Base-by-base conservation (phyloP, 495 filamentous ascomycete genomes). In the Annulohypoxylon bovei region DNA sequence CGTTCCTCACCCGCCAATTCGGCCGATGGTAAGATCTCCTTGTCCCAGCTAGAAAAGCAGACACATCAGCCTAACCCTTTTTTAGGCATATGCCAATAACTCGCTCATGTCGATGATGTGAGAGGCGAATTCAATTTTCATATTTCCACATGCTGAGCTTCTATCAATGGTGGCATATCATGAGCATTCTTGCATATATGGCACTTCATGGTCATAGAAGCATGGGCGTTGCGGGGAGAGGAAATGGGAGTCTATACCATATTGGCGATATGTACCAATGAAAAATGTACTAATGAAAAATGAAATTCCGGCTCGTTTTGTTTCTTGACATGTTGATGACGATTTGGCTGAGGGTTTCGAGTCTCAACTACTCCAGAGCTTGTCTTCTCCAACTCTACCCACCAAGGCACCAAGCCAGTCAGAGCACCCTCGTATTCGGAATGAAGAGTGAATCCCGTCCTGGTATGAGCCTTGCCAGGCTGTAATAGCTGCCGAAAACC, bases 1-100 rank as follows among this genome's bases (percentile, higher is more conserved):
- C 3, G 96, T 98, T 33, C 93, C 94, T 59, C 95, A 99, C 84
- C 95, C 95, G 6, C 87, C 94, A 64, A 94, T 98, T 77, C 92
- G 91, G 78, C 94, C 95, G 9, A 99, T 98, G 94, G 93, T 93
- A 82, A 82, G 86, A 79, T 9, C 11, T 2, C 12, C 57, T 11
- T 30, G 7, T 39, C 37, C 20, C 1, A n/a, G 54, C 40, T 71
- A 18, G 20, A 22, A 44, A 65, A 59, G 65, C 32, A 20, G 23
- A 63, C n/a, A 27, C n/a, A 12, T 56, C 11, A 50, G 62, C 28
- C 81, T 83, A 74, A 84, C 75, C 4, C 28, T 42, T 14, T 28
- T 9, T 52, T 67, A 92, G 90, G 92, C 92, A 30, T 95, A 95
- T 72, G 92, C 91, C 16, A 89, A 93, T 75, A 94, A 87, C 80